Conservation (phyloP, 768 basidiomycete species). For the Lentinula guzmanii region DNA sequence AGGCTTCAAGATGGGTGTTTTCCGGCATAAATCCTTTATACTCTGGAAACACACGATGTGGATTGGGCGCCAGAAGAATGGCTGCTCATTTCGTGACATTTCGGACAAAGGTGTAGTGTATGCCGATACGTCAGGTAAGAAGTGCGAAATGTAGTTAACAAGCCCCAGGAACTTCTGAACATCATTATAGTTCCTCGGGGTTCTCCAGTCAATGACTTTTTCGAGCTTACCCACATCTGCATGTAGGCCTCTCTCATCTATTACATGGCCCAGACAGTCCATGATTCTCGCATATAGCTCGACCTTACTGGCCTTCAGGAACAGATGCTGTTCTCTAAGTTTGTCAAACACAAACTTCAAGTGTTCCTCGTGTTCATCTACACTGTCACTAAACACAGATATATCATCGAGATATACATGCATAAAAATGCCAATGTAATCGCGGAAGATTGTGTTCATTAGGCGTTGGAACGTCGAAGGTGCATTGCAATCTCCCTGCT, state of each 20-base stretch:
- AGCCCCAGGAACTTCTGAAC: constrained; percentile 24
- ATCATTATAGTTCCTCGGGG: constrained; percentile 14
- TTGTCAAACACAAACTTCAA: constrained; percentile 16
- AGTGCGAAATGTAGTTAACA: constrained; percentile 21
- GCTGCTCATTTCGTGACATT: constrained; percentile 13
- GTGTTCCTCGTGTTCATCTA: constrained; percentile 22
- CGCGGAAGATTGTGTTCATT: constrained; percentile 21
- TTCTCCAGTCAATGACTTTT: constrained; percentile 16
- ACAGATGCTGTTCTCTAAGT: constrained; percentile 15
- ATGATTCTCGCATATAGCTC: constrained; percentile 15
- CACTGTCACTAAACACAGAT: constrained; percentile 11
- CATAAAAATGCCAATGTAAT: constrained; percentile 1
- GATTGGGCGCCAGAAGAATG: constrained; percentile 18
- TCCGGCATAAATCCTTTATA: constrained; percentile 10
- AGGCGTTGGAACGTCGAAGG: constrained; percentile 26
- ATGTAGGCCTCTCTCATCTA: constrained; percentile 24
- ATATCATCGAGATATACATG: neutral
- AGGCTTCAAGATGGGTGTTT: neutral
- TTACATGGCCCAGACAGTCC: constrained; percentile 23
- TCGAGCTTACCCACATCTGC: constrained; percentile 22
- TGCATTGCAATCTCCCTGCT: constrained; percentile 20
- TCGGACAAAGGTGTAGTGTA: constrained; percentile 15
- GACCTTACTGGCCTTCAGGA: constrained; percentile 17
- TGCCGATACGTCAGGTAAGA: constrained; percentile 19
- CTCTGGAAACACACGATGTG: constrained; percentile 12